Conservation (phyloP, 2,329 filamentous ascomycete species). For the Phyllosticta citrichinensis region DNA sequence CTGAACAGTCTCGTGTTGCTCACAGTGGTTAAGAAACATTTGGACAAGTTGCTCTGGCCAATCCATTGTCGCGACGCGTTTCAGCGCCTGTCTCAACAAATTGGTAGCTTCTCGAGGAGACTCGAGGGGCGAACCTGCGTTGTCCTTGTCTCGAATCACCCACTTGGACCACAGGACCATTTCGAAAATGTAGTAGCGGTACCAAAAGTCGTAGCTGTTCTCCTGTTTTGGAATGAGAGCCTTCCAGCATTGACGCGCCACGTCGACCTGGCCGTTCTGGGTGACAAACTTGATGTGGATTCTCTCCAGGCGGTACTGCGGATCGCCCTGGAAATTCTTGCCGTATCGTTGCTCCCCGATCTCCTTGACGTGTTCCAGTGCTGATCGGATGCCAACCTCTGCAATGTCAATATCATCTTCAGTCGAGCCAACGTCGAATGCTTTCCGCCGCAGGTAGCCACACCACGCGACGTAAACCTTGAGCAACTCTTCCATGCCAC, state of each 20-base stretch:
- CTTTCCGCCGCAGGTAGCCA: conserved; percentile 77
- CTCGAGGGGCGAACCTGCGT: conserved; percentile 38
- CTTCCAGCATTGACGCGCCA: conserved; percentile 69
- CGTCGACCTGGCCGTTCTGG: conserved; percentile 66
- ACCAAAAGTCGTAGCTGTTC: conserved; percentile 87
- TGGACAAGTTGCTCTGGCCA: conserved; percentile 69
- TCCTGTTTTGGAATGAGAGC: conserved; percentile 58
- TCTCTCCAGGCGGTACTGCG: conserved; percentile 76
- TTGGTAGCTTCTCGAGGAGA: conserved; percentile 64
- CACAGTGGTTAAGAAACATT: conserved; percentile 68
- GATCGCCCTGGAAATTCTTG: conserved; percentile 72
- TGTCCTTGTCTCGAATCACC: conserved; percentile 40
- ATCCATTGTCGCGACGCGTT: conserved; percentile 52
- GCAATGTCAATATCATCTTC: conserved; percentile 77
- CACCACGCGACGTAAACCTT: conserved; percentile 94
- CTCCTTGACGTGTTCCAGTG: conserved; percentile 72
- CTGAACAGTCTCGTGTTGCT: conserved; percentile 76
- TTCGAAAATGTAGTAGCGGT: conserved; percentile 86
- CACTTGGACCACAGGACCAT: conserved; percentile 59
- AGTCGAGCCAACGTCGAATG: conserved; percentile 61
- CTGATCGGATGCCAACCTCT: conserved; percentile 77
- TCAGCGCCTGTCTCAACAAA: conserved; percentile 63
- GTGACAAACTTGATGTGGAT: conserved; percentile 89
- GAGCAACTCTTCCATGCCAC: conserved; percentile 78
- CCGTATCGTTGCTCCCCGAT: conserved; percentile 70